phyloP scores from a whole-genome alignment of 257 asterid genomes.

The Solanum boliviense region DNA sequence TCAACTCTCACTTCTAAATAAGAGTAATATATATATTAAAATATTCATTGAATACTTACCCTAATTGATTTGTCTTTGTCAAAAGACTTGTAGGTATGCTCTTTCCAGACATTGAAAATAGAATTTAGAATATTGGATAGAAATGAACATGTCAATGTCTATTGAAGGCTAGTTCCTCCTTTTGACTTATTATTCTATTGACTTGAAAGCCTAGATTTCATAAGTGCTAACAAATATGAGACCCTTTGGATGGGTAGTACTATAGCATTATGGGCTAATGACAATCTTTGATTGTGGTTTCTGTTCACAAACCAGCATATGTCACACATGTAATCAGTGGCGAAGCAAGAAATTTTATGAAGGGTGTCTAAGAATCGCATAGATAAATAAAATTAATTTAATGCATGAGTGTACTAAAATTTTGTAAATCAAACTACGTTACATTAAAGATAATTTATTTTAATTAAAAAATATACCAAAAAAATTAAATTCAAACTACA shows the following conservation, averaged over 20 bases:
- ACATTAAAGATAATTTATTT: too few relatives aligned
- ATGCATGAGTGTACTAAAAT: too few relatives aligned
- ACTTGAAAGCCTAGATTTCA: background rate
- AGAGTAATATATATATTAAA: background rate
- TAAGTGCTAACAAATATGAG: background rate
- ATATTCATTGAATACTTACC: background rate
- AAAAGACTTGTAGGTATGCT: background rate
- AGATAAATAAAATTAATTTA: too few relatives aligned
- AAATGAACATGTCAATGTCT: background rate
- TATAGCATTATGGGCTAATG: background rate
- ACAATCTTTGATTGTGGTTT: background rate
- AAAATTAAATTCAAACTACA: too few relatives aligned
- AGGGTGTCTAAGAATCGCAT: too few relatives aligned
- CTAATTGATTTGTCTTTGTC: background rate
- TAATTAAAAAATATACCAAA: too few relatives aligned
- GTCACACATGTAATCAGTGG: background rate
- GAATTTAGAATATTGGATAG: background rate
- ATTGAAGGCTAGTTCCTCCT: background rate
- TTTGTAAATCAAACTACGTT: too few relatives aligned
- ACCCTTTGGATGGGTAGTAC: background rate
- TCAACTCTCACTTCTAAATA: too few relatives aligned
- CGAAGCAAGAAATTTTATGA: too few relatives aligned
- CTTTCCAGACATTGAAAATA: background rate
- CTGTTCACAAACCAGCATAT: background rate
- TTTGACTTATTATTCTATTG: background rate